phyloP scores from a whole-genome alignment of 2,329 filamentous ascomycete species.

The Escovopsis sp. region DNA sequence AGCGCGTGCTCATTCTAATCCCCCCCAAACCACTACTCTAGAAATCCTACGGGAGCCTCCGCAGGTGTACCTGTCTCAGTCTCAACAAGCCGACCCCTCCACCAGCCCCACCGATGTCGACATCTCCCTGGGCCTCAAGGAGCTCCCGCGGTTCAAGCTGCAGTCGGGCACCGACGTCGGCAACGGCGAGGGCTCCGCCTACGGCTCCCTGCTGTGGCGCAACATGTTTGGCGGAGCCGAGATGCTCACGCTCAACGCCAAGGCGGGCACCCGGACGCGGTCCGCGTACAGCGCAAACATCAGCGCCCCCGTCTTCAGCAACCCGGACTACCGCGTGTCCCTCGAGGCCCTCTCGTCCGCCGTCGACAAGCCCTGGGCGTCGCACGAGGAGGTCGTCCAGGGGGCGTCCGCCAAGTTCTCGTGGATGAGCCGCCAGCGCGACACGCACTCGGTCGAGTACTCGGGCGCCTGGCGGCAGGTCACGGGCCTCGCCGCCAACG shows the following conservation, averaged over 20 bases:
- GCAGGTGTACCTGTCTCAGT: slow-evolving; percentile 66
- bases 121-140: slow-evolving; percentile 66
- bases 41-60: slow-evolving; percentile 81
- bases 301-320: slow-evolving; percentile 66
- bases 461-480: slow-evolving; percentile 77
- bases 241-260: slow-evolving; percentile 73
- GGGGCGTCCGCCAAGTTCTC: slow-evolving; percentile 63
- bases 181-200: slow-evolving; percentile 86
- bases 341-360: slow-evolving; percentile 70
- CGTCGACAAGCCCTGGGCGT: slow-evolving; percentile 83
- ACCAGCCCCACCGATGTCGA: slow-evolving; percentile 67
- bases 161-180: slow-evolving; percentile 93
- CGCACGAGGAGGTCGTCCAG: slow-evolving; percentile 77
- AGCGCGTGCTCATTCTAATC: too few species aligned
- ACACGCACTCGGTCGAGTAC: slow-evolving; percentile 67
- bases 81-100: slow-evolving; percentile 51
- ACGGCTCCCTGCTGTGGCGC: slow-evolving; percentile 71
- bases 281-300: slow-evolving; percentile 84
- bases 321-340: slow-evolving; percentile 67
- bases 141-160: slow-evolving; percentile 70
- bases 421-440: slow-evolving; percentile 50
- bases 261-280: slow-evolving; percentile 75
- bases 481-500: slow-evolving; percentile 59
- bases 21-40: slow-evolving; percentile 17
- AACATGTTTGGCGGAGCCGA: slow-evolving; percentile 94